Evolutionary conservation across 2,329 filamentous ascomycete species (phyloP).

Genomic region (Exophiala oligosperma): DNA sequence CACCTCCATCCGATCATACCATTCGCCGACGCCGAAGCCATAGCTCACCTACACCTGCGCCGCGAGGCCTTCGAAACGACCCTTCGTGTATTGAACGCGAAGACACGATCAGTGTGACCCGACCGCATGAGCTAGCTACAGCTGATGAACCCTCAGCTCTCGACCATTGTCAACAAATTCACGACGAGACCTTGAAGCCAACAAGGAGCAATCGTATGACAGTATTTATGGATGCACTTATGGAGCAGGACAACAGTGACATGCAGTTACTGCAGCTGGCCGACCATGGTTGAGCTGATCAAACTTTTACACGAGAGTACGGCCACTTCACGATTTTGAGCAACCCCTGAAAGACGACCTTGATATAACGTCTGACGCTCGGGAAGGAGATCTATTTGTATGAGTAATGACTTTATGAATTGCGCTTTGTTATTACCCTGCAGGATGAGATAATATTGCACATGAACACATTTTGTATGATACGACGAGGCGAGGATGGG

Average conservation of each 20-base stretch:
- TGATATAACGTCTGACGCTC: no score
- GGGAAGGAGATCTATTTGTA: background rate
- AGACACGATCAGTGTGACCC: background rate
- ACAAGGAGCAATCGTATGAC: conserved; percentile 11
- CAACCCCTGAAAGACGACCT: no score
- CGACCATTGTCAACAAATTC: background rate
- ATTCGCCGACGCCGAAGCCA: conserved; percentile 19
- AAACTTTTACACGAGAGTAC: background rate
- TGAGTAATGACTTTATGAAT: conserved; percentile 10
- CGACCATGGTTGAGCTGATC: background rate
- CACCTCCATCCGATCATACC: background rate
- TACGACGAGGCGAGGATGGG: background rate
- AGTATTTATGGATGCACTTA: no score
- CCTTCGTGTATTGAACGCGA: background rate
- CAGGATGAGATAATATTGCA: background rate
- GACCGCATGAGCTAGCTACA: background rate
- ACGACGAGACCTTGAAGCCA: conserved; percentile 18
- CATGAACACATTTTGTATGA: background rate
- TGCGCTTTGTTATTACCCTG: background rate
- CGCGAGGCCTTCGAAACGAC: background rate
- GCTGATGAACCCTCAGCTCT: background rate
- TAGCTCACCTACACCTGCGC: conserved; percentile 18
- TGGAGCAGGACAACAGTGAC: background rate
- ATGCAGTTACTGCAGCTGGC: background rate
- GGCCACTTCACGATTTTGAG: no score